Percentiles rank a stretch among this genome's conserved stretches.
Conservation (phyloP, 306 rosid genomes). For the Quercus berberidifolia region DNA sequence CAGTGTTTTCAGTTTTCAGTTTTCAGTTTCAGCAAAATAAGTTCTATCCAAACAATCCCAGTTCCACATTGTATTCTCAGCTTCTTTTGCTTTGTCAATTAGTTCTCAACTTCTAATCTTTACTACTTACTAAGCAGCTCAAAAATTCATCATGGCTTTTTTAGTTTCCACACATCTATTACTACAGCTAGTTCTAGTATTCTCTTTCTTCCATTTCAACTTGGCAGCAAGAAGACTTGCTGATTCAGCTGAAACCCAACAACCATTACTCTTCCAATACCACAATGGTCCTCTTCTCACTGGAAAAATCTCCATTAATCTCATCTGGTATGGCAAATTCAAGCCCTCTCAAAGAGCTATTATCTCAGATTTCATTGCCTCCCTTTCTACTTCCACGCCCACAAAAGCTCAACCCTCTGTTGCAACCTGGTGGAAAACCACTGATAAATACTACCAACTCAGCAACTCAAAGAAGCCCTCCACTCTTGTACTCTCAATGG, state of each 20-base stretch:
- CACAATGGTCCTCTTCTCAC: conserved; percentile 33
- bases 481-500: conserved; percentile 15
- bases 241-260: conserved; percentile 19
- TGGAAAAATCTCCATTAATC: conserved; percentile 31
- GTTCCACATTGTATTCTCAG: no score
- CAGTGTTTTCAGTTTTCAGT: no score
- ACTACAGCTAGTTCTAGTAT: conserved; percentile 9
- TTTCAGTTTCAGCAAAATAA: no score
- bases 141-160: conserved; percentile 25
- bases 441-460: conserved; percentile 39
- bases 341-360: conserved; percentile 50
- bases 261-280: conserved; percentile 28
- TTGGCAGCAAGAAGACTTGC: conserved; percentile 21
- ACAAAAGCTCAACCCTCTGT: conserved; percentile 40
- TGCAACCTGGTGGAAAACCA: conserved; percentile 51
- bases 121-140: neutral
- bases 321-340: conserved; percentile 58
- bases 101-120: neutral
- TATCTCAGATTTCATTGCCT: conserved; percentile 37
- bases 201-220: conserved; percentile 20
- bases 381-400: conserved; percentile 27
- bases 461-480: neutral
- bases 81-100: neutral
- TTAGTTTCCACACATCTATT: neutral
- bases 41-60: no score